Base-by-base conservation (phyloP, 2,329 filamentous ascomycete species). In the Penicillium palitans region DNA sequence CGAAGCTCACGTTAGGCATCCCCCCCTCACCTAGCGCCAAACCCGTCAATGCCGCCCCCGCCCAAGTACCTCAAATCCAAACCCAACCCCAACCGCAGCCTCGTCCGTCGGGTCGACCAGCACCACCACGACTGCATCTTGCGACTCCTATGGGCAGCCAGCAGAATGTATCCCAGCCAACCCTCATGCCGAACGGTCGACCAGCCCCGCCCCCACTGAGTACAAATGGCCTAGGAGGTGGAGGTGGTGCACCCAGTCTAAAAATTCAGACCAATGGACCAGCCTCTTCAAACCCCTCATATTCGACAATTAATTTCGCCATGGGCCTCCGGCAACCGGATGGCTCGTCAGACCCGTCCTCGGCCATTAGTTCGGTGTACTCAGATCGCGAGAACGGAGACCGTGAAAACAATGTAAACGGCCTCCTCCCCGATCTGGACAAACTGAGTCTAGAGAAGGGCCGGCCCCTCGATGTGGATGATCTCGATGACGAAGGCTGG, bases 401-500 rank as follows among this genome's bases (percentile, higher is more conserved):
- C 75, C 81, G 90, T 61, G 91, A 96, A 64, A 86, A 86, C 65
- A 96, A 91, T 70, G 83, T 90, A 75, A 90, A 91, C 68, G 88
- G 88, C 4, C 79, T 95, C 3, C 83, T 93, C 60, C 87, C 86
- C 3, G 85, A 88, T 67, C 87, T 97, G 58, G 91, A 96, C 64
- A 88, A 93, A 74, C 76, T 96, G 68, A 90, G 86, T 50, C 74
- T 95, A 46, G 92, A 96, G 66, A 92, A 89, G 75, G 91, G 91
- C 37, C 84, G 90, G 63, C 90, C 88, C 25, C 79, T 93, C 40
- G 95, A 99, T 74, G 93, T 96, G 4, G 93, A 97, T 68, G 93
- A 98, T 66, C 79, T 99, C 49, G 93, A 98, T 71, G 93, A 97
- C 69, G 90, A 96, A 62, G 92, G 91, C 21, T 99, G 95, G 95